Evolutionary conservation across 1,284 basidiomycete genomes (phyloP).

Genomic region (Microbotryum intermedium): DNA sequence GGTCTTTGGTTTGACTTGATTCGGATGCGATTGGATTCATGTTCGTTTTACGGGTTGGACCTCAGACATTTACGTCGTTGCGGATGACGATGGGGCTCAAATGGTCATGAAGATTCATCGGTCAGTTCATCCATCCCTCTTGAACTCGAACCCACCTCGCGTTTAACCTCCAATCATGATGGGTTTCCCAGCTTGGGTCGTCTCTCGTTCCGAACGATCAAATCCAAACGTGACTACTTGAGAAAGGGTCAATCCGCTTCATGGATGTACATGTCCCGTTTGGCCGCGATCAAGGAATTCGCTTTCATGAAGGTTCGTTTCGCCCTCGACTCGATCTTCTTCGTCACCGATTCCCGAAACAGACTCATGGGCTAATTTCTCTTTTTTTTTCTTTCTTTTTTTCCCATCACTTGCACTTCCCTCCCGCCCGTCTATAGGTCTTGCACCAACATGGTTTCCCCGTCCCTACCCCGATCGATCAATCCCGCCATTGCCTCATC

Average conservation of each 20-base stretch:
- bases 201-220: slow-evolving; percentile 93
- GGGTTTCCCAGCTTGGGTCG: slow-evolving; percentile 63
- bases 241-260: slow-evolving; percentile 91
- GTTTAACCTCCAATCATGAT: background rate
- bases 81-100: slow-evolving; percentile 68
- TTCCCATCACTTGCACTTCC: background rate
- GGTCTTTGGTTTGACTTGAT: background rate
- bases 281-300: slow-evolving; percentile 95
- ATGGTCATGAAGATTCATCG: slow-evolving; percentile 88
- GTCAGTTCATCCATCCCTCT: slow-evolving; percentile 42
- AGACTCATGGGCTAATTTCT: background rate
- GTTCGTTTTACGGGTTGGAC: background rate
- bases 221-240: slow-evolving; percentile 92
- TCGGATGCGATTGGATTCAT: background rate
- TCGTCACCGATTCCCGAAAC: too few relatives aligned
- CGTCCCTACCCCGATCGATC: slow-evolving; percentile 86
- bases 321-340: too few relatives aligned
- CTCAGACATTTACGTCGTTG: slow-evolving; percentile 85
- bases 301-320: slow-evolving; percentile 89
- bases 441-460: slow-evolving; percentile 90
- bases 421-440: slow-evolving; percentile 48
- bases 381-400: background rate
- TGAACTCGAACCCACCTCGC: background rate
- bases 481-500: slow-evolving; percentile 85
- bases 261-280: slow-evolving; percentile 99